Evolutionary conservation across 192 early-diverging fungal genomes (phyloP).

Genomic region (Coemansia sp.): DNA sequence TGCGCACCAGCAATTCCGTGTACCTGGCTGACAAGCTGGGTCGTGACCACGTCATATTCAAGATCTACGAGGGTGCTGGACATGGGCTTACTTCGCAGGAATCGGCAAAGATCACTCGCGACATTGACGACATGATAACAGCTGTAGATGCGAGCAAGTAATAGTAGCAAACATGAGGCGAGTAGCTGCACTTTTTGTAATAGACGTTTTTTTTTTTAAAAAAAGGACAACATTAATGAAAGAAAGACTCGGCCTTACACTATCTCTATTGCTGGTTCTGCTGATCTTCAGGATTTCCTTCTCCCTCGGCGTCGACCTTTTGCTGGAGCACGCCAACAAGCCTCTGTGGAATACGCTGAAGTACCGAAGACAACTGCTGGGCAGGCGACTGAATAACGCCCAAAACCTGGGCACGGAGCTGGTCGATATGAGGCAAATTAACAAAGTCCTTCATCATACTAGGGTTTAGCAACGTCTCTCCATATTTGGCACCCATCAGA

Average conservation of each 20-base stretch:
- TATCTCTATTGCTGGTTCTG: constrained; percentile 2
- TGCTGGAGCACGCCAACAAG: constrained; percentile 50
- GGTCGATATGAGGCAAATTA: constrained; percentile 36
- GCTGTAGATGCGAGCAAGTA: not conserved
- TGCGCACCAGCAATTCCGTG: constrained; percentile 46
- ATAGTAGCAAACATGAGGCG: no score
- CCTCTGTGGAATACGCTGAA: constrained; percentile 48
- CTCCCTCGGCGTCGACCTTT: constrained; percentile 26
- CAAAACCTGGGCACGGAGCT: constrained; percentile 49
- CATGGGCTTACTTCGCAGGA: constrained; percentile 46
- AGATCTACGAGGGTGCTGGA: constrained; percentile 43
- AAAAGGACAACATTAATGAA: not conserved
- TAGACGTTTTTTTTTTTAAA: not conserved
- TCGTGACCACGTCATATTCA: constrained; percentile 36
- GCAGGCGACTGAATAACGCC: constrained; percentile 47
- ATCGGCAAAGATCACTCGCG: constrained; percentile 20
- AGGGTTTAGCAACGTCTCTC: constrained; percentile 42
- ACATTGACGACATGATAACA: constrained; percentile 45
- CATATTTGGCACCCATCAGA: constrained; percentile 48
- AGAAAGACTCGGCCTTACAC: not conserved
- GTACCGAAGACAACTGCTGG: constrained; percentile 28
- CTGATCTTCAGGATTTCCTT: constrained; percentile 14
- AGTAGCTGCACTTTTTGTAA: not conserved
- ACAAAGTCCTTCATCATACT: constrained; percentile 46
- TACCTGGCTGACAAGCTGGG: constrained; percentile 50